Conservation (phyloP, 164 flowering plant species). For the Sextonia rubra region DNA sequence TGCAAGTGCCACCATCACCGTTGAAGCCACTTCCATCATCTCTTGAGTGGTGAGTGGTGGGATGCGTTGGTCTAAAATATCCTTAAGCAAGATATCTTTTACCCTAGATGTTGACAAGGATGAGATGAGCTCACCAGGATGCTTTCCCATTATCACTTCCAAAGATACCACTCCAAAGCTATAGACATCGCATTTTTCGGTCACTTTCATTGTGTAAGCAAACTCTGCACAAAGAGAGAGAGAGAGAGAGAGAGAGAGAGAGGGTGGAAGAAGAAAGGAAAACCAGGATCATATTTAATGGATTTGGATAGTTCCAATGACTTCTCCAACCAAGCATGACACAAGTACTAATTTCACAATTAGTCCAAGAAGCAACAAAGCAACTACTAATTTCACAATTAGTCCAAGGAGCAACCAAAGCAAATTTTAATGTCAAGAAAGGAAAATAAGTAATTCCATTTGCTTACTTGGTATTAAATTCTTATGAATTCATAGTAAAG, state of each 20-base stretch:
- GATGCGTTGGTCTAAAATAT: conserved; percentile 50
- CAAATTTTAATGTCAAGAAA: no score
- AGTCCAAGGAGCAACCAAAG: no score
- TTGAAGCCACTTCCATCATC: conserved; percentile 42
- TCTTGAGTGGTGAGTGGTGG: conserved; percentile 36
- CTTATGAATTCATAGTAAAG: no score
- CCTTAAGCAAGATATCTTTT: conserved; percentile 14
- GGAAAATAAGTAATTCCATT: no score
- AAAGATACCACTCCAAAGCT: conserved; percentile 63
- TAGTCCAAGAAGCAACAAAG: no score
- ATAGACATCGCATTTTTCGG: conserved; percentile 61
- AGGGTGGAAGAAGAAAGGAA: neutral
- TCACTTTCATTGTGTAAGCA: conserved; percentile 43
- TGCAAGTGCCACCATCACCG: conserved; percentile 38
- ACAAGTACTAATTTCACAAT: no score
- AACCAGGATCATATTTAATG: neutral
- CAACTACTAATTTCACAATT: no score
- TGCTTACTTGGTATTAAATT: no score
- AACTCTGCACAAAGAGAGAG: conserved; percentile 31
- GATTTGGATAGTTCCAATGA: no score
- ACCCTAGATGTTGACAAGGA: conserved; percentile 16
- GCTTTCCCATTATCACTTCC: conserved; percentile 60
- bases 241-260: no score
- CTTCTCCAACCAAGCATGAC: no score
- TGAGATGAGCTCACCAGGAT: conserved; percentile 51